Evolutionary conservation across 2,329 filamentous ascomycete species (phyloP), one percentile per base, ranked within the genome.

Genomic region (Colletotrichum navitas): DNA sequence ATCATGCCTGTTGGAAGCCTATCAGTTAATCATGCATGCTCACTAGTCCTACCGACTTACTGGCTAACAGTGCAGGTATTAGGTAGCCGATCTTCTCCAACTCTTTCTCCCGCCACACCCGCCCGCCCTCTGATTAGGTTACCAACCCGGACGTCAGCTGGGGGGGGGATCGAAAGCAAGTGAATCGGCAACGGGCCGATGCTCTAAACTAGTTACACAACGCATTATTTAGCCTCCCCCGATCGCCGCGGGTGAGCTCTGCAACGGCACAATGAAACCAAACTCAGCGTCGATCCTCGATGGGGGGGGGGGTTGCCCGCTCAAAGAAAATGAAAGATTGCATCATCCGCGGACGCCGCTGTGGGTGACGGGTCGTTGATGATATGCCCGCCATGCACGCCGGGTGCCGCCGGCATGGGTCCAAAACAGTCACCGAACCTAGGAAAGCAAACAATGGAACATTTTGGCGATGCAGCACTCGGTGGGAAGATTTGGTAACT

Each of bases 1-100:
- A 51, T 51, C 21, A 67, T 45, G 67, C 55, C 67, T 26, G 66
- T 39, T 47, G 32, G 55, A 66, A 49, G 63, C 49, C 55, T 61
- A 56, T 70, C 64, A 52, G 58, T 45, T 32, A 56, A 21, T 43
- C 45, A 26, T 24, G n/a, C 63, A 41, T 56, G 56, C 21, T 18
- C 29, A 10, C 11, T 14, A 43, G n/a, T 45, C 41, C 34, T 8
- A n/a, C 41, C 68, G 56, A 47, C 56, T 36, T 24, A 29, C 45
- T 41, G 60, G 18, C 47, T 21, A 26, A 32, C 36, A 41, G 41
- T 43, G 41, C 21, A 21, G 32, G 34, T 3, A 11, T 10, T 54
- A 39, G 32, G 41, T 34, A 29, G 2, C 43, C 21, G 11, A 3
- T 18, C 10, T 24, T 3, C 45, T 34, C 5, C 5, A 26, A 12